Conservation (phyloP, 345 rosid genomes). For the Salix viminalis region DNA sequence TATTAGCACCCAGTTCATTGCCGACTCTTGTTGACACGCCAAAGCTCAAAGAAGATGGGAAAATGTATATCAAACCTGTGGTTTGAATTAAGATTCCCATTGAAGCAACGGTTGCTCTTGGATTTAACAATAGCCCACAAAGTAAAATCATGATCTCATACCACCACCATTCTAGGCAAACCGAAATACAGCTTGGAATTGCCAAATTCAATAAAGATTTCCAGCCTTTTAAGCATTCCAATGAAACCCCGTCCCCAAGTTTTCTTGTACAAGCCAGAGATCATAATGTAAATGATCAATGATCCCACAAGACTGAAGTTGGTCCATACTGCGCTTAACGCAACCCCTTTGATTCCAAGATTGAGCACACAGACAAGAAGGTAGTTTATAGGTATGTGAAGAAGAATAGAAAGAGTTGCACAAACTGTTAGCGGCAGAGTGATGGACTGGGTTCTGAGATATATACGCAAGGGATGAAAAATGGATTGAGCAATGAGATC, state of each 20-base stretch:
- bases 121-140: conserved; percentile 40
- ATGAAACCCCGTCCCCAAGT: conserved; percentile 37
- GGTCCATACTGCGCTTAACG: conserved; percentile 32
- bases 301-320: conserved; percentile 35
- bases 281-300: conserved; percentile 24
- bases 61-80: conserved; percentile 42
- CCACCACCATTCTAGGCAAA: conserved; percentile 59
- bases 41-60: conserved; percentile 45
- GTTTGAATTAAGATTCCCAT: conserved; percentile 50
- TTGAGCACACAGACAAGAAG: conserved; percentile 27
- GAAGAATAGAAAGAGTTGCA: conserved; percentile 51
- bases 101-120: conserved; percentile 39
- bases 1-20: conserved; percentile 26
- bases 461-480: conserved; percentile 44
- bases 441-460: conserved; percentile 40
- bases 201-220: conserved; percentile 31
- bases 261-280: conserved; percentile 23
- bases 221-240: conserved; percentile 38
- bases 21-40: conserved; percentile 48
- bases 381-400: conserved; percentile 62
- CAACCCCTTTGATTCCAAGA: conserved; percentile 45
- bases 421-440: conserved; percentile 68
- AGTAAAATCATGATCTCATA: conserved; percentile 47
- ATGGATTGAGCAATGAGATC: conserved; percentile 42
- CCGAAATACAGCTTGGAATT: conserved; percentile 43